Evolutionary conservation across 306 rosid species (phyloP), one percentile per base, ranked within the genome.

Genomic region (Quercus gilva): DNA sequence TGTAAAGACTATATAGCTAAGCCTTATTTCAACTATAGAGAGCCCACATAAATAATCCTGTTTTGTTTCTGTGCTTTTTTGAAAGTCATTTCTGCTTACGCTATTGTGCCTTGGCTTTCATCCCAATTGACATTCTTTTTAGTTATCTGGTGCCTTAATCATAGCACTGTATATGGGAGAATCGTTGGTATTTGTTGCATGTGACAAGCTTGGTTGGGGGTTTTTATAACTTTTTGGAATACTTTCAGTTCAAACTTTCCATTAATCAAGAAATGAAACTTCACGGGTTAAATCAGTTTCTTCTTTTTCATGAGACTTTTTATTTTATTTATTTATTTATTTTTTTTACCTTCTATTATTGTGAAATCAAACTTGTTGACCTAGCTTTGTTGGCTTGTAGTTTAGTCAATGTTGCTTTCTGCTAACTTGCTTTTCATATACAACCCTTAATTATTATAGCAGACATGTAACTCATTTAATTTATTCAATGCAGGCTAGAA

Each of bases 401-500:
- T 3, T 18, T 65, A 1, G 53, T 49, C 21, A 29, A 29, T 76
- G 53, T 51, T 31, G 63, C 53, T 51, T 53, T 55, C 18, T 43
- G 70, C 19, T 29, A 7, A 21, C n/a, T 33, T 33, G 53, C 8
- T 53, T 71, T 19, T 69, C 73, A 59, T 55, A 21, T 78, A n/a
- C 51, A 77, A 69, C 37, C 80, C 67, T 80, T 49, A 71, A 72
- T 68, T 56, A 57, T 61, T 70, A 71, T 73, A 64, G 20, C 43
- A 35, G 49, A 72, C 74, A 41, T 55, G 33, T 79, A 55, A 65
- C 85, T 84, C 71, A 76, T 76, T 69, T 65, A 61, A 23, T 78
- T 52, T 55, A 79, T 69, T 58, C 73, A 60, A 69, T 79, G 85
- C 95, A 95, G 99, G 99, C 99, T 58, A 91, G 99, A 86, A 95